Base-by-base conservation (phyloP, 768 basidiomycete genomes). In the Leucosporidium scottii region DNA sequence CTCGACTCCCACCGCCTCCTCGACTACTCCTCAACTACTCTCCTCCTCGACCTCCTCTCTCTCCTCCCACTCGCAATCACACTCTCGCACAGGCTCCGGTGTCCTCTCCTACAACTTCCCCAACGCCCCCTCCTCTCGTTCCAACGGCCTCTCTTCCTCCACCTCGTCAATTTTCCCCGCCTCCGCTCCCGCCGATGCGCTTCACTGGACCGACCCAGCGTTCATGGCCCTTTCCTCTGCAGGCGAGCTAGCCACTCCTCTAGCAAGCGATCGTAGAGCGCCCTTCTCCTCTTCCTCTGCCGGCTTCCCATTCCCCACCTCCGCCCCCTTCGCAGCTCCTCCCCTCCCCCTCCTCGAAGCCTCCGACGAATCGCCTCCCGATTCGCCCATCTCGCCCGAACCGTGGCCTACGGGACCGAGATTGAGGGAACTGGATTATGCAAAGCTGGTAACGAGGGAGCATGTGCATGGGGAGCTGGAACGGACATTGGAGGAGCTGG, bases 391-490 rank as follows among this genome's bases (percentile, higher is more conserved):
- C 1, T 27, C 59, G 20, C 44, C 59, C 2, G 59, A 34, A n/a
- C 23, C 36, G n/a, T 62, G 56, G 59, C 57, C 66, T 8, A 44
- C 50, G 13, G 68, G 74, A 9, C 79, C 79, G 18, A 62, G 65
- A 2, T 76, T 90, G 10, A 82, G 79, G 48, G 85, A 88, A 3
- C 80, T 96, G n/a, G 86, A 93, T 76, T 87, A 91, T 68, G 78
- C 78, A 8, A 78, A 81, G 30, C 76, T 84, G 27, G 78, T 87
- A 68, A 82, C 82, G 8, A 79, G 80, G 31, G 86, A 85, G 15
- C 82, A 81, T 44, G 85, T 87, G 1, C 87, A 89, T 71, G 77
- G 80, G 1, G 88, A 91, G 75, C 82, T 97, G 58, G 85, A 85
- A 54, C 79, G 81, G 54, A 88, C 86, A 4, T 84, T 94, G 15